Evolutionary conservation across 2,329 filamentous ascomycete species (phyloP).

Genomic region (Claviceps maximensis): DNA sequence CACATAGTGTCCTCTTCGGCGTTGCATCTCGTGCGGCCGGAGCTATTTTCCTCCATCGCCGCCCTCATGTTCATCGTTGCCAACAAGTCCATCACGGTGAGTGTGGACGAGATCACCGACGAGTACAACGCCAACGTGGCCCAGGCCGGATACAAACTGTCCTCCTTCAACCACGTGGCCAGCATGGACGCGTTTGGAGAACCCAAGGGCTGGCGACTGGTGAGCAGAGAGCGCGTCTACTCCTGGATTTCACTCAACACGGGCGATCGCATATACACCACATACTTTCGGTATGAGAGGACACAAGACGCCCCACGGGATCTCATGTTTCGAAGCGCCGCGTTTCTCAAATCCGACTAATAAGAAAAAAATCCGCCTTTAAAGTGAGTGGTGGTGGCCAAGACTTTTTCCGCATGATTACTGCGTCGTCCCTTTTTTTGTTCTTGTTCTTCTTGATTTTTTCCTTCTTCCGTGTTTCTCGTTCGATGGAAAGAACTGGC

Average conservation of each 20-base stretch:
- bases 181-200: background rate
- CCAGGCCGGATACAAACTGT: background rate
- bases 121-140: background rate
- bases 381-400: too few species aligned
- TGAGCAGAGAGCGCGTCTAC: background rate
- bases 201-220: background rate
- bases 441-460: too few species aligned
- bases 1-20: background rate
- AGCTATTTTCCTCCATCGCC: background rate
- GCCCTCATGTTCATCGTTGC: background rate
- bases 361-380: too few species aligned
- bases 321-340: background rate
- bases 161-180: background rate
- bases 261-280: background rate
- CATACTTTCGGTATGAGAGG: background rate
- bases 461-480: too few species aligned
- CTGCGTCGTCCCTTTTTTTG: too few species aligned
- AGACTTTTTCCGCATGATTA: too few species aligned
- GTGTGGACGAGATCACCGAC: background rate
- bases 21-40: background rate
- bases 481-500: too few species aligned
- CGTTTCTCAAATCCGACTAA: background rate
- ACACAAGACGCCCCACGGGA: background rate
- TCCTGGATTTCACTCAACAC: background rate
- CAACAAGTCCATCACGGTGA: slow-evolving; percentile 1